Percentiles rank a stretch among this genome's conserved stretches.
phyloP scores from a whole-genome alignment of 2,329 filamentous ascomycete species.

The Fusarium sp. region DNA sequence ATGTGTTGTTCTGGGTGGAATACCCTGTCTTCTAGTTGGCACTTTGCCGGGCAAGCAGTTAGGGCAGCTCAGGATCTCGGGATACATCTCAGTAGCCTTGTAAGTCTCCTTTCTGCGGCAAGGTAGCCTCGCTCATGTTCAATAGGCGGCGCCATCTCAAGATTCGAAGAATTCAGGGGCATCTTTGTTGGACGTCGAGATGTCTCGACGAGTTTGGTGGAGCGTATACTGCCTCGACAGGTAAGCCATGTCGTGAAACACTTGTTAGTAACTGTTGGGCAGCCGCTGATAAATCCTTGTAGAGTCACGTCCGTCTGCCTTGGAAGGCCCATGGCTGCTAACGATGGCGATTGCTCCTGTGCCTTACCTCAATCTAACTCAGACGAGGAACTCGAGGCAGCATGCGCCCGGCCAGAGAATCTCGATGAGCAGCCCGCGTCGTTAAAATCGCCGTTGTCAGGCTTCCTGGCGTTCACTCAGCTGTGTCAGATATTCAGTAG shows the following conservation, averaged over 20 bases:
- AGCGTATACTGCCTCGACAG: not conserved
- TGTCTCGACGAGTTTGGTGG: not conserved
- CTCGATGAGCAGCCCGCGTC: not conserved
- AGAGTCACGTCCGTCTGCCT: not conserved
- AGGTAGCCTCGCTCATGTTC: not conserved
- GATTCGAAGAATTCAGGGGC: not conserved
- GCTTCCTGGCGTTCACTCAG: not conserved
- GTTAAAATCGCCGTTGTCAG: not conserved
- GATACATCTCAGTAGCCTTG: not conserved
- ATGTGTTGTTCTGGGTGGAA: not conserved
- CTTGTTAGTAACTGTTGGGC: not conserved
- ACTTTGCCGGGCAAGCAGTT: not conserved
- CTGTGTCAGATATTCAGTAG: not conserved
- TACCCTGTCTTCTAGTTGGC: not conserved
- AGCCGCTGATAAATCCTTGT: not conserved
- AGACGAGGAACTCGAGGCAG: not conserved
- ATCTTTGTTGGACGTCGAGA: not conserved
- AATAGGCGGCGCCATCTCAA: not conserved
- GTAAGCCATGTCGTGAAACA: not conserved
- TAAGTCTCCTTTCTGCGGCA: not conserved
- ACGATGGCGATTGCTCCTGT: not conserved
- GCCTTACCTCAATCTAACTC: not conserved
- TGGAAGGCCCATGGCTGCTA: not conserved
- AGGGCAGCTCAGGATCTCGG: not conserved
- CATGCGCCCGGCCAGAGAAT: not conserved